A percentile compares a stretch with the other conserved stretches of the same genome.
Conservation (phyloP, 73 alveolate species). For the Tetrahymena elliotti region DNA sequence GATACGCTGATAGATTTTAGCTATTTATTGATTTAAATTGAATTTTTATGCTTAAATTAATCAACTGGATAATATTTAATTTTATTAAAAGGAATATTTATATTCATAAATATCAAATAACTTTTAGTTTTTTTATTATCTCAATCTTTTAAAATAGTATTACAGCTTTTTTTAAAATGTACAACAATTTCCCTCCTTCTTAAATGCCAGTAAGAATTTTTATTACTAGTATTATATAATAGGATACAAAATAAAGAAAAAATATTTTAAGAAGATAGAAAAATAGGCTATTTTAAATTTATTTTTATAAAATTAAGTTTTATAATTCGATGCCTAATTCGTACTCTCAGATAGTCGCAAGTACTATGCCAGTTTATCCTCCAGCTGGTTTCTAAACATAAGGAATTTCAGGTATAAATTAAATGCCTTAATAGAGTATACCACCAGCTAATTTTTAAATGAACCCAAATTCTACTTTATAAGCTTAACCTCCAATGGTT, state of each 20-base stretch:
- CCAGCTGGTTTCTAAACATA: neutral
- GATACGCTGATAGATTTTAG: neutral
- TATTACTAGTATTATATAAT: neutral
- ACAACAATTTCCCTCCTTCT: neutral
- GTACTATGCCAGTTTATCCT: neutral
- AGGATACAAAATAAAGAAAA: neutral
- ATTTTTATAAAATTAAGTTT: neutral
- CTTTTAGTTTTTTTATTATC: neutral
- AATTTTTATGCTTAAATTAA: neutral
- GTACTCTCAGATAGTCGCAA: neutral
- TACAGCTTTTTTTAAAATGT: neutral
- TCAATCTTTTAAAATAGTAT: neutral
- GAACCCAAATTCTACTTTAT: neutral
- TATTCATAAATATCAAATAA: neutral
- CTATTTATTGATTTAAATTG: neutral
- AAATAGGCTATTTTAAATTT: neutral
- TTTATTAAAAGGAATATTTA: neutral
- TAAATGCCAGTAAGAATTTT: neutral
- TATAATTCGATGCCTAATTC: neutral
- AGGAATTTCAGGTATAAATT: neutral
- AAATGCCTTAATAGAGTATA: neutral
- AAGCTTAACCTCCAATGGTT: neutral
- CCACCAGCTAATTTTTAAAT: neutral
- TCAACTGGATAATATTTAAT: neutral
- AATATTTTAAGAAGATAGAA: neutral